phyloP scores from a whole-genome alignment of 148 eudicot genomes.

The Cornus controversa region DNA sequence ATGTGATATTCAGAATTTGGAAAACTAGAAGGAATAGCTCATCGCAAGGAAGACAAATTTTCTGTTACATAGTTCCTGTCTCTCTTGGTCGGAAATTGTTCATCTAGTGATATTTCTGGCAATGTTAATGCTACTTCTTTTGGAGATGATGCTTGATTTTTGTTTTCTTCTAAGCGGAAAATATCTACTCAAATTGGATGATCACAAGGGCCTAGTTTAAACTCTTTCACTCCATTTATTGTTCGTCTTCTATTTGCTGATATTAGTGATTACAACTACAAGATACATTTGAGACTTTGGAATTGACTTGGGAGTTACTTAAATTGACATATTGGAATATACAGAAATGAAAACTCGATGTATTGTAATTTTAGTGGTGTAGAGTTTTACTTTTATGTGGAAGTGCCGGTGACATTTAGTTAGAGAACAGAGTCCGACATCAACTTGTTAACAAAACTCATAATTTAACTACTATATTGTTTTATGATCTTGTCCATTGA shows the following conservation, averaged over 20 bases:
- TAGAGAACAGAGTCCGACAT: too few relatives aligned
- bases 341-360: background rate
- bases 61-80: background rate
- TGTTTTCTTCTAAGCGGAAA: background rate
- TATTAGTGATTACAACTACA: background rate
- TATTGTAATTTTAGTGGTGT: too few relatives aligned
- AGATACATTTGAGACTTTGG: slow-evolving; percentile 4
- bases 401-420: too few relatives aligned
- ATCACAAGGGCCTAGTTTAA: background rate
- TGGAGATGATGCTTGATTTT: background rate
- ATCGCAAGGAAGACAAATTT: background rate
- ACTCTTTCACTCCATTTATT: background rate
- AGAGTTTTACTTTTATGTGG: too few relatives aligned
- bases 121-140: background rate
- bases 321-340: background rate
- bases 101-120: slow-evolving; percentile 1
- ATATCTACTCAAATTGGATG: background rate
- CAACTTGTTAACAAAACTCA: background rate
- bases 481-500: background rate
- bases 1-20: background rate
- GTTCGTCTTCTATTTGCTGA: background rate
- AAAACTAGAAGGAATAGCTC: background rate
- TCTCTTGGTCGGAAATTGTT: background rate
- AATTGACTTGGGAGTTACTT: background rate
- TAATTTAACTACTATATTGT: background rate